Evolutionary conservation across 2,329 filamentous ascomycete genomes (phyloP), one percentile per base, ranked within the genome.

Genomic region (Ophiostoma triangulosporum): DNA sequence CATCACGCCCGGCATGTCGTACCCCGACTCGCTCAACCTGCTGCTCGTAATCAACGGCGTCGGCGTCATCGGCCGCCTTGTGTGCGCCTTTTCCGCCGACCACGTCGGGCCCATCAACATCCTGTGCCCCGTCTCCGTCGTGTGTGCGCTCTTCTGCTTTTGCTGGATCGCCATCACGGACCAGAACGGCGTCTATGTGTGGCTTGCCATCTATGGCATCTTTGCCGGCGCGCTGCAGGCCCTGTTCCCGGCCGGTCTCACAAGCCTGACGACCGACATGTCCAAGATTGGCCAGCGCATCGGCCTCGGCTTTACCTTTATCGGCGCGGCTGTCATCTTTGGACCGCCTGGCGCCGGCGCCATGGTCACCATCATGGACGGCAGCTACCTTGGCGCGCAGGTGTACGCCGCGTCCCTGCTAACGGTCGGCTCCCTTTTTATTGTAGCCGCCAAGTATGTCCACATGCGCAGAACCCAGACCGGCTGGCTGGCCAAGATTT

Each of bases 281-380:
- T 70, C 70, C 56, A 78, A 76, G 62, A 66, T 68, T 5, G 77
- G 77, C 0, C 71, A 75, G n/a, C 65, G 76, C n/a, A 75, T 78
- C 64, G 76, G 77, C 1, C 76, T 78, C 72, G 69, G 73, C 5
- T 72, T 80, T 50, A 71, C 53, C 22, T 50, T 61, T 53, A 70
- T 78, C 17, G 71, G 70, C n/a, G 69, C 80, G 51, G 73, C 75
- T 1, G 71, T 70, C 3, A 62, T 80, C 50, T 76, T 72, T 3
- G 77, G 77, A 0, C 71, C 76, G 4, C 75, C 77, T 0, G 75
- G 79, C 55, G 74, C 71, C 2, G 77, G 76, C 3, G 72, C 71
- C 3, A 62, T 80, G 57, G 68, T 80, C 22, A 62, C 73, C 56
- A 64, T 60, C 11, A 66, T 69, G 24, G 58, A 65, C 11, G 75